Conservation (phyloP, 1,284 basidiomycete species). For the Xerocomus cyaneibrunnescens region DNA sequence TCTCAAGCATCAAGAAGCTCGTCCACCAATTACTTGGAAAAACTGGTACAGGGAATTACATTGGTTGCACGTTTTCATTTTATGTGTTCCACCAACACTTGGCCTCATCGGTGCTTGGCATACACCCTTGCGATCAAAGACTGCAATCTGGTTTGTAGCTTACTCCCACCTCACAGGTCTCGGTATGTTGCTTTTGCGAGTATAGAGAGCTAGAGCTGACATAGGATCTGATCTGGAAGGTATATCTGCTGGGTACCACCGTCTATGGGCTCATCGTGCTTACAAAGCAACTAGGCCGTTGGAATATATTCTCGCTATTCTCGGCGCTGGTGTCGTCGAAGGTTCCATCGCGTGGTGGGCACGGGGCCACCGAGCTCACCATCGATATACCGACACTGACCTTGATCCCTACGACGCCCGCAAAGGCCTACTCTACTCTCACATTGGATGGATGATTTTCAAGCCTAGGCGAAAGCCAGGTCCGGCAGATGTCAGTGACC, state of each 20-base stretch:
- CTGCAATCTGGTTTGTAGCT: conserved; percentile 62
- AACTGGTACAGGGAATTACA: conserved; percentile 36
- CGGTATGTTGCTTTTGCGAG: conserved; percentile 39
- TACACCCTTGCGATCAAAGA: conserved; percentile 61
- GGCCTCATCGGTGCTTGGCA: conserved; percentile 22
- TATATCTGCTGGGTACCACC: conserved; percentile 79
- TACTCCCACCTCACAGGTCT: conserved; percentile 85
- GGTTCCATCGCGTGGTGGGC: conserved; percentile 93
- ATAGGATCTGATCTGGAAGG: conserved; percentile 31
- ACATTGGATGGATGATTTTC: conserved; percentile 89
- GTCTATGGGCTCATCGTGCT: conserved; percentile 84
- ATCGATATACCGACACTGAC: conserved; percentile 91
- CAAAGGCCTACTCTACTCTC: conserved; percentile 74
- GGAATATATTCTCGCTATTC: conserved; percentile 74
- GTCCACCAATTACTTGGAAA: conserved; percentile 43
- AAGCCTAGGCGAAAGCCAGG: conserved; percentile 85
- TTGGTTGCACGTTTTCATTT: conserved; percentile 24
- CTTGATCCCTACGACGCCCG: conserved; percentile 91
- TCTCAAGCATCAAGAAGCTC: conserved; percentile 48
- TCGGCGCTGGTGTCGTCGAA: conserved; percentile 83
- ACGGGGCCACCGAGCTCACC: conserved; percentile 86
- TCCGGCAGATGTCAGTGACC: conserved; percentile 81
- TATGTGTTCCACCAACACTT: conserved; percentile 20
- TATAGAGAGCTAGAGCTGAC: neutral
- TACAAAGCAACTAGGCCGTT: conserved; percentile 83